Percentiles rank a stretch among this genome's conserved stretches.
Conservation (phyloP, 441 rosid species). For the Croton setiger region DNA sequence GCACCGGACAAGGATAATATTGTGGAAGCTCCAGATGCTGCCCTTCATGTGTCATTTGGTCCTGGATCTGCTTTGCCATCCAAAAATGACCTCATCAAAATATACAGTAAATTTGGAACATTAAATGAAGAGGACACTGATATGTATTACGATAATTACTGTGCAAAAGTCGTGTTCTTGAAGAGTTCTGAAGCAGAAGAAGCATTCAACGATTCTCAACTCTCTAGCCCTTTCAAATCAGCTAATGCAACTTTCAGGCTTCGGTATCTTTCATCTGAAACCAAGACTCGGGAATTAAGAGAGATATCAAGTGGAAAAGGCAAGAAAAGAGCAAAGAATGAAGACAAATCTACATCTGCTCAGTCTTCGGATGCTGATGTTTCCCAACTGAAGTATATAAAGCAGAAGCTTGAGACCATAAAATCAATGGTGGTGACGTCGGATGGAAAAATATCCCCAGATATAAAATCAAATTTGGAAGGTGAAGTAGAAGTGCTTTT, state of each 20-base stretch:
- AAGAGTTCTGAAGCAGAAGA: constrained; percentile 51
- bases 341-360: constrained; percentile 14
- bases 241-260: constrained; percentile 49
- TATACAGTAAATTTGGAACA: constrained; percentile 53
- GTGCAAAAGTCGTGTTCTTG: constrained; percentile 49
- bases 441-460: constrained; percentile 37
- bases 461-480: constrained; percentile 41
- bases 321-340: constrained; percentile 16
- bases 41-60: constrained; percentile 53
- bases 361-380: constrained; percentile 17
- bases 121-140: constrained; percentile 46
- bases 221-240: constrained; percentile 45
- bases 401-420: constrained; percentile 46
- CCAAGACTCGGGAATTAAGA: constrained; percentile 22
- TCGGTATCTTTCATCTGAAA: constrained; percentile 19
- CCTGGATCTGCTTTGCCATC: constrained; percentile 64
- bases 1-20: constrained; percentile 24
- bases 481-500: constrained; percentile 40
- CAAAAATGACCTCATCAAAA: constrained; percentile 52
- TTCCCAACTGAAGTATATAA: constrained; percentile 33
- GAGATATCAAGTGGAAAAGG: constrained; percentile 18
- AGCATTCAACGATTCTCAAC: constrained; percentile 53
- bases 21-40: constrained; percentile 31
- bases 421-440: constrained; percentile 38
- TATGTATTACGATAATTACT: constrained; percentile 32